A percentile compares a stretch with the other conserved stretches of the same genome.
These are phyloP conservation scores for Megacollybia platyphylla DNA, from an alignment of 1,284 basidiomycete genomes.

Conservation along the genomic window DNA sequence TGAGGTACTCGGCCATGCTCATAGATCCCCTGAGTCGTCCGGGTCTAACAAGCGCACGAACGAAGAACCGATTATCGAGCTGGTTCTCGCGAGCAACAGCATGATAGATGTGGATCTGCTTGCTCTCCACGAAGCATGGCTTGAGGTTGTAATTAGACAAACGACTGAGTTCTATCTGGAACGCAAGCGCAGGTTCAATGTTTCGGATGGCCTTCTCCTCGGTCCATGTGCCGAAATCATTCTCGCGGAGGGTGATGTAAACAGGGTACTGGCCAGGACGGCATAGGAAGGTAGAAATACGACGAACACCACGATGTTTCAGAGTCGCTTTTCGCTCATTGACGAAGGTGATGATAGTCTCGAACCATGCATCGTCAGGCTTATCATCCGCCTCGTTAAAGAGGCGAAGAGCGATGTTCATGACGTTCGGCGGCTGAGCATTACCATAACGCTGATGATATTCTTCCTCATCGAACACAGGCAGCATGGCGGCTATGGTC, in stretches of 20 bases:
- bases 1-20: constrained; percentile 92
- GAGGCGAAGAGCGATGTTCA: constrained; percentile 86
- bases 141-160: constrained; percentile 95
- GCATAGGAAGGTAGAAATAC: constrained; percentile 89
- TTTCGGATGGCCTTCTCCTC: constrained; percentile 97
- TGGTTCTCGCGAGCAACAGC: constrained; percentile 93
- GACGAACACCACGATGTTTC: constrained; percentile 71
- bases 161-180: constrained; percentile 94
- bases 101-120: constrained; percentile 96
- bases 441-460: constrained; percentile 69
- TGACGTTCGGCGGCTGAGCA: constrained; percentile 75
- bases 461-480: constrained; percentile 60
- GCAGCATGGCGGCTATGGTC: constrained; percentile 56
- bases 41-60: constrained; percentile 92
- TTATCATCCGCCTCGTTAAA: constrained; percentile 70
- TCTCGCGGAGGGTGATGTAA: constrained; percentile 84
- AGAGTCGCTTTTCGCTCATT: constrained; percentile 63
- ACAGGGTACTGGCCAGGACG: constrained; percentile 86
- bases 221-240: constrained; percentile 65
- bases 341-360: constrained; percentile 62
- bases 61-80: constrained; percentile 95
- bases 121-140: constrained; percentile 87
- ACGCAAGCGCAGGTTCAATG: constrained; percentile 96
- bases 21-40: constrained; percentile 86
- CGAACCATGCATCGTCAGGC: constrained; percentile 70